These are phyloP conservation scores for Kuraishia ogatae DNA, from an alignment of 805 yeast genomes.

Conservation along the genomic window DNA sequence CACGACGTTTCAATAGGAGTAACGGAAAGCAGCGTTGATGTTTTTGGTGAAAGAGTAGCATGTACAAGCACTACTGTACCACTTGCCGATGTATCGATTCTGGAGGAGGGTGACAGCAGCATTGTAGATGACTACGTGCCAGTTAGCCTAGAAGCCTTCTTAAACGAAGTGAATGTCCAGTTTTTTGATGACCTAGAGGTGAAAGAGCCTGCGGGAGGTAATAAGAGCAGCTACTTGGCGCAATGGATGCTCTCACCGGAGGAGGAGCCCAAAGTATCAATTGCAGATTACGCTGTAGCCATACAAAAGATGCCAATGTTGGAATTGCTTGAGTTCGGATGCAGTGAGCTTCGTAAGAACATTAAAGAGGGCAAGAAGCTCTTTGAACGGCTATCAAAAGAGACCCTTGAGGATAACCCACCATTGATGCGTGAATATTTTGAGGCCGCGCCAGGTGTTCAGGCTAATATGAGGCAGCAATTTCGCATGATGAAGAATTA, in stretches of 20 bases:
- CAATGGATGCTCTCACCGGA: not conserved
- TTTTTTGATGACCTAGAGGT: slow-evolving; percentile 37
- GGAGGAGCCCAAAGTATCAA: slow-evolving; percentile 12
- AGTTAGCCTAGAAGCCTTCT: slow-evolving; percentile 28
- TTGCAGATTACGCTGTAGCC: slow-evolving; percentile 27
- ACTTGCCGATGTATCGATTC: slow-evolving; percentile 14
- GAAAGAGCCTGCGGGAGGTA: not conserved
- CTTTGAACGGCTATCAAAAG: slow-evolving; percentile 39
- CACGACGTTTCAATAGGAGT: too few relatives aligned
- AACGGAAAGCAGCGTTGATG: not conserved
- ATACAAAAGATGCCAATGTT: slow-evolving; percentile 31
- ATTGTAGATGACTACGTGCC: slow-evolving; percentile 19
- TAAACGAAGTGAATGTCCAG: slow-evolving; percentile 29
- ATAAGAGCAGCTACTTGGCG: slow-evolving; percentile 4
- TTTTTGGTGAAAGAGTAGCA: not conserved
- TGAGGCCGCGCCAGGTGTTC: slow-evolving; percentile 26
- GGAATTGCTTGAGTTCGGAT: slow-evolving; percentile 44
- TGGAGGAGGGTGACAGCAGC: slow-evolving; percentile 7
- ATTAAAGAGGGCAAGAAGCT: slow-evolving; percentile 38
- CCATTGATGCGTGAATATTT: slow-evolving; percentile 40
- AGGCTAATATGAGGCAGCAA: slow-evolving; percentile 34
- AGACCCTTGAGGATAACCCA: slow-evolving; percentile 37
- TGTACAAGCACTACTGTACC: slow-evolving; percentile 21
- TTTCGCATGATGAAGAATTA: slow-evolving; percentile 40
- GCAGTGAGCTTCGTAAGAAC: slow-evolving; percentile 42